Base-by-base conservation (phyloP, 1,284 basidiomycete species). In the Leccinum cinnamomeum region DNA sequence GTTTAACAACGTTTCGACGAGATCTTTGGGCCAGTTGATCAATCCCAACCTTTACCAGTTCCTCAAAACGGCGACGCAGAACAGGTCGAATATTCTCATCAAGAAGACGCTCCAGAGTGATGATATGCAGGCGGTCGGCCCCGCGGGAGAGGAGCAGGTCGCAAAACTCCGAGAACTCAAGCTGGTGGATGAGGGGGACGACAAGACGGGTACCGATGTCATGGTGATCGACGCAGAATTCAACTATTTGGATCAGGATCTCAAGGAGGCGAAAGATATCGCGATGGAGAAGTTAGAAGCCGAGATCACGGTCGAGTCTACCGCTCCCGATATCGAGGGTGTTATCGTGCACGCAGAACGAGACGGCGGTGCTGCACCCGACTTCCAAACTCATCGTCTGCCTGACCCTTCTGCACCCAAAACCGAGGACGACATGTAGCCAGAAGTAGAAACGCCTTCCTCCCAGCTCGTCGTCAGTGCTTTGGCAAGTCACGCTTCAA, bases 81-180 rank as follows among this genome's bases (percentile, higher is more conserved):
- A 51, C 87, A 89, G 69, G 81, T 97, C 20, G 94, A 98, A 74
- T 96, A 97, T 75, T 79, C 93, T n/a, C 69, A 65, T 37, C 56
- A 66, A 8, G 65, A 72, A 14, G 85, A 84, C 20, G 87, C 91
- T 7, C 61, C 55, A 25, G 23, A 28, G 89, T 61, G 82, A 90
- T 55, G 87, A 92, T 58, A 90, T 92, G 84, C 95, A 98, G 75
- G 95, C 95, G 1, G 83, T 98, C 11, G 97, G 95, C 4, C 88
- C 93, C 1, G 91, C 95, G 1, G 86, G 85, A 11, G 88, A 92
- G 55, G 93, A 96, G 67, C 88, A 95, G 72, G 86, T 87, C 41
- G 89, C 92, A 39, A 93, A 90, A 70, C 81, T 98, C 56, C 85
- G 89, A 65, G 89, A 95, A 56, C 84, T 97, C 33, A 89, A 86